Evolutionary conservation across 805 yeast species (phyloP).

Genomic region (Metschnikowia kofuensis): DNA sequence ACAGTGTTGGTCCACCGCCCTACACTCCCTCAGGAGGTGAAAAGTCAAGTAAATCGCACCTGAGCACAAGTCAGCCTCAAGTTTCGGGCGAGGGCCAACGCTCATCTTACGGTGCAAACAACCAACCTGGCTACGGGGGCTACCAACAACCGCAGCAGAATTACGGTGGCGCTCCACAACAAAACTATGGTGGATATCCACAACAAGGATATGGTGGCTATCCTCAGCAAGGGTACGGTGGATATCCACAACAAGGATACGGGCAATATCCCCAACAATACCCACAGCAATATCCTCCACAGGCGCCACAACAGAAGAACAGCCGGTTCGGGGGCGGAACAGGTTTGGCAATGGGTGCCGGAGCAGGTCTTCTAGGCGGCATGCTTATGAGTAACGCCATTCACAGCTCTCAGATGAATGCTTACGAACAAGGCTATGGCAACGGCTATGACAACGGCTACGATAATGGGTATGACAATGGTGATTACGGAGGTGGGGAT

Average conservation of each 20-base stretch:
- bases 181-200: slow-evolving; percentile 1
- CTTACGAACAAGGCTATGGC: slow-evolving; percentile 35
- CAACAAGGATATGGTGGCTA: slow-evolving; percentile 1
- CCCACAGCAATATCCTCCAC: slow-evolving; percentile 31
- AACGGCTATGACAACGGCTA: slow-evolving; percentile 18
- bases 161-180: slow-evolving; percentile 5
- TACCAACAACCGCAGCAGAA: slow-evolving; percentile 5
- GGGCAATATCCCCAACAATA: slow-evolving; percentile 20
- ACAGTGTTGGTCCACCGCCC: slow-evolving; percentile 45
- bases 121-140: slow-evolving; percentile 3
- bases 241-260: slow-evolving; percentile 26
- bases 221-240: not conserved
- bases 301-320: slow-evolving; percentile 12
- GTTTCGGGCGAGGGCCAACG: not conserved
- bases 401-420: slow-evolving; percentile 25
- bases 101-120: slow-evolving; percentile 1
- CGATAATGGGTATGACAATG: slow-evolving; percentile 19
- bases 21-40: slow-evolving; percentile 21
- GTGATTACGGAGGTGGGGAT: slow-evolving; percentile 15
- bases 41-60: not conserved
- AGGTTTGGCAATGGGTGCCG: slow-evolving; percentile 45
- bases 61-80: not conserved
- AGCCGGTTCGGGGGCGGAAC: slow-evolving; percentile 36
- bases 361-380: slow-evolving; percentile 63
- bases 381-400: slow-evolving; percentile 48